A percentile compares a stretch with the other conserved stretches of the same genome.
These are phyloP conservation scores for Claviceps sp. DNA, from an alignment of 2,329 filamentous ascomycete species.

Conservation along the genomic window DNA sequence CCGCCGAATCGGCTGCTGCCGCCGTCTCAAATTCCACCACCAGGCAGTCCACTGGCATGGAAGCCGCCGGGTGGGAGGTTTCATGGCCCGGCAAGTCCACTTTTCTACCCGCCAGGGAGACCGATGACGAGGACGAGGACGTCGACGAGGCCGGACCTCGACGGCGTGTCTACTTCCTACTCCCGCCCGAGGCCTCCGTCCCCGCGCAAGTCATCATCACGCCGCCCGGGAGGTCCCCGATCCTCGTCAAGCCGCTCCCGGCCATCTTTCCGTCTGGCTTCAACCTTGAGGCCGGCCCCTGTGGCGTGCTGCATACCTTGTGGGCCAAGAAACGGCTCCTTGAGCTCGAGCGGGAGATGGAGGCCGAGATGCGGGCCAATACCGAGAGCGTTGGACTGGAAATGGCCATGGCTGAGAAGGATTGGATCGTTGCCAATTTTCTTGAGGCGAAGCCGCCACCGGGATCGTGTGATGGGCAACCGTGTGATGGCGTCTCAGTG, in stretches of 20 bases:
- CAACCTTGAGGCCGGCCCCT: slow-evolving; percentile 56
- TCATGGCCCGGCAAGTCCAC: slow-evolving; percentile 72
- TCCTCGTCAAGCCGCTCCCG: slow-evolving; percentile 63
- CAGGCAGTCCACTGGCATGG: slow-evolving; percentile 3
- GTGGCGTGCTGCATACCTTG: slow-evolving; percentile 75
- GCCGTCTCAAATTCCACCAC: neutral
- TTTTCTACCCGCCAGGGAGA: slow-evolving; percentile 47
- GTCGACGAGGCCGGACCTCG: slow-evolving; percentile 22
- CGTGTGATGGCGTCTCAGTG: neutral
- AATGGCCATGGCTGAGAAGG: slow-evolving; percentile 71
- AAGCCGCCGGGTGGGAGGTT: slow-evolving; percentile 50
- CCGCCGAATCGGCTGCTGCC: neutral
- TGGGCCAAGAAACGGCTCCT: slow-evolving; percentile 78
- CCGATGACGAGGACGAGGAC: slow-evolving; percentile 16
- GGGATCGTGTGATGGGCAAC: slow-evolving; percentile 15
- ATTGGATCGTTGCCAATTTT: slow-evolving; percentile 78
- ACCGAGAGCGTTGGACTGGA: slow-evolving; percentile 70
- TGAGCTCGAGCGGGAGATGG: slow-evolving; percentile 65
- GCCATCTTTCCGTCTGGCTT: slow-evolving; percentile 75
- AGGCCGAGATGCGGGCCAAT: slow-evolving; percentile 57
- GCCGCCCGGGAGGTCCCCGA: slow-evolving; percentile 25
- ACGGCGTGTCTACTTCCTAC: slow-evolving; percentile 65
- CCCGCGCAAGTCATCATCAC: slow-evolving; percentile 59
- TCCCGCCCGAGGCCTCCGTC: slow-evolving; percentile 58
- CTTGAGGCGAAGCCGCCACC: slow-evolving; percentile 6